Conservation (phyloP, 352 stramenopile species). For the Poterioochromonas sp. region DNA sequence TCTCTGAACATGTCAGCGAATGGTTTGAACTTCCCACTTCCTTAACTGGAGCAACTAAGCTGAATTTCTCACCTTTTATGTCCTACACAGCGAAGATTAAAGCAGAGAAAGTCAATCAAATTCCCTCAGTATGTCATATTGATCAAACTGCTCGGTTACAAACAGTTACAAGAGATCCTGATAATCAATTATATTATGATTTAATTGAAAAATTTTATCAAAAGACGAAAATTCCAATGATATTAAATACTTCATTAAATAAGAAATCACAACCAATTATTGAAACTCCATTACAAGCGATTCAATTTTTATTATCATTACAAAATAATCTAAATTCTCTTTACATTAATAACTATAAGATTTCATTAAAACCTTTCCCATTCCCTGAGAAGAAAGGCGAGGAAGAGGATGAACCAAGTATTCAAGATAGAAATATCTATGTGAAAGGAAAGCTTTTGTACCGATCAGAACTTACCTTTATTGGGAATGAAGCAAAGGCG, state of each 20-base stretch:
- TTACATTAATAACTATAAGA: neutral
- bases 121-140: constrained; percentile 68
- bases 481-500: too few species aligned
- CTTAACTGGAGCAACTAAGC: neutral
- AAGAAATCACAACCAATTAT: constrained; percentile 66
- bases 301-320: constrained; percentile 51
- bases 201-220: constrained; percentile 58
- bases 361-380: neutral
- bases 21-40: constrained; percentile 47
- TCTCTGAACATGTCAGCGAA: constrained; percentile 49
- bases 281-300: constrained; percentile 58
- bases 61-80: constrained; percentile 47
- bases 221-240: constrained; percentile 59
- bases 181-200: constrained; percentile 57
- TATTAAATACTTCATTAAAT: constrained; percentile 77
- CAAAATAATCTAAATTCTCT: neutral
- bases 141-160: constrained; percentile 66
- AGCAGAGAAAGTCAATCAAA: constrained; percentile 35
- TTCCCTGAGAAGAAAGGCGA: neutral
- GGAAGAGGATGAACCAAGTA: neutral
- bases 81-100: constrained; percentile 43
- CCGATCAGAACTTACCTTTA: neutral
- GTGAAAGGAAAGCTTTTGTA: neutral
- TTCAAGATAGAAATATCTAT: neutral
- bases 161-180: constrained; percentile 56